Base-by-base conservation (phyloP, 2,329 filamentous ascomycete species). In the Lasiodiplodia sp. region DNA sequence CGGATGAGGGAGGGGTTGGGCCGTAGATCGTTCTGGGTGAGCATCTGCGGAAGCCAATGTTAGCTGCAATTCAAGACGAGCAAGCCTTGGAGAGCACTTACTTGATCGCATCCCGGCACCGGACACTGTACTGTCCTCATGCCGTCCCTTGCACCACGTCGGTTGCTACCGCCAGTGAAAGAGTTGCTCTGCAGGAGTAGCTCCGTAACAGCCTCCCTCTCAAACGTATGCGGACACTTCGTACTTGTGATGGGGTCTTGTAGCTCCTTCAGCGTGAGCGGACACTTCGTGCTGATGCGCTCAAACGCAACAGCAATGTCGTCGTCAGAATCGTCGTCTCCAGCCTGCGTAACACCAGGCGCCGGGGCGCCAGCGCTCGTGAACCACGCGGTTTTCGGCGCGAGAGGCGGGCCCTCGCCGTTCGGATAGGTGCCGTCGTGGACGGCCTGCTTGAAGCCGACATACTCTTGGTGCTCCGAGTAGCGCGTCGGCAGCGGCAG, bases 161-260 rank as follows among this genome's bases (percentile, higher is more conserved):
- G 34, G 12, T 44, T 68, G 16, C 69, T 70, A 2, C 68, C 70
- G 2, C 74, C 74, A 12, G 72, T 64, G 2, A 67, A 73, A 0
- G 37, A 52, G 14, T 56, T 51, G 25, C 75, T 77, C 7, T 68
- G 65, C 3, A 76, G 67, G 47, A 84, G 84, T 76, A 83, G 89
- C 53, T 88, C 85, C 28, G 87, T 68, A 49, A 94, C 89, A 0
- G 88, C 87, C 1, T 77, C 74, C 77, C 87, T 90, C 75, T 94
- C 90, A 75, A 92, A 94, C 0, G 86, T 89, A 77, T 94, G 92
- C 67, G 87, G 88, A 81, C 92, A 94, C 71, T 87, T 86, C 16
- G 76, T 81, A 73, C 87, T 92, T 67, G 87, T 91, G 74, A 87
- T 88, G 0, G 92, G 92, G 65, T 92, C 85, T 52, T 82, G 81